A percentile compares a stretch with the other conserved stretches of the same genome.
phyloP scores from a whole-genome alignment of 345 rosid genomes.

The Zanthoxylum bungeanum region DNA sequence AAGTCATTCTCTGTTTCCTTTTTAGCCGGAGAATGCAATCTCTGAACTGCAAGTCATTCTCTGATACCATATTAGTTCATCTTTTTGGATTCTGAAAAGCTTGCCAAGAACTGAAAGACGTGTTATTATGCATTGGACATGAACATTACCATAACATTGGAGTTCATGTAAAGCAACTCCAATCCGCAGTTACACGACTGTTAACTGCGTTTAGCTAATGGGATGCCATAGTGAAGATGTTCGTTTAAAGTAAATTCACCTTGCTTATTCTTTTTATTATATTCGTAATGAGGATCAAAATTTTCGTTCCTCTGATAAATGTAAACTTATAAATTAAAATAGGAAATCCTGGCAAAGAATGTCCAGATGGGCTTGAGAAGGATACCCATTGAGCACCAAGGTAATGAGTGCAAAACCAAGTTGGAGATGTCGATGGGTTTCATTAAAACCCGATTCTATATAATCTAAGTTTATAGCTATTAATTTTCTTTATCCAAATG shows the following conservation, averaged over 20 bases:
- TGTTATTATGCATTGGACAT: background rate
- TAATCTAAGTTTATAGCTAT: background rate
- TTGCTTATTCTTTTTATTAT: background rate
- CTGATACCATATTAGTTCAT: no score
- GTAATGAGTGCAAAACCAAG: background rate
- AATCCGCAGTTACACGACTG: background rate
- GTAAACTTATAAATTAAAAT: background rate
- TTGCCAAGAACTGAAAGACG: background rate
- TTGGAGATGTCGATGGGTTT: background rate
- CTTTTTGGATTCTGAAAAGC: background rate
- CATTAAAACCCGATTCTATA: background rate
- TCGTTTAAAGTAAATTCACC: background rate
- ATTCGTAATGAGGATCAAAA: background rate
- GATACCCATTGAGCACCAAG: background rate
- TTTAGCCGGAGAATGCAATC: no score
- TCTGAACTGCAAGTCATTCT: no score
- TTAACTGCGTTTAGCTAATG: background rate
- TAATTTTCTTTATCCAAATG: background rate
- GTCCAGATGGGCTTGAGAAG: background rate
- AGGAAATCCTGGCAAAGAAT: background rate
- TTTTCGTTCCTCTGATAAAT: background rate
- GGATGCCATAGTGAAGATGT: background rate
- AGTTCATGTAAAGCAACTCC: background rate
- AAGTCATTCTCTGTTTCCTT: background rate
- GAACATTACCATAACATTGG: background rate